phyloP scores from a whole-genome alignment of 495 filamentous ascomycete species.

The Tricharina praecox region DNA sequence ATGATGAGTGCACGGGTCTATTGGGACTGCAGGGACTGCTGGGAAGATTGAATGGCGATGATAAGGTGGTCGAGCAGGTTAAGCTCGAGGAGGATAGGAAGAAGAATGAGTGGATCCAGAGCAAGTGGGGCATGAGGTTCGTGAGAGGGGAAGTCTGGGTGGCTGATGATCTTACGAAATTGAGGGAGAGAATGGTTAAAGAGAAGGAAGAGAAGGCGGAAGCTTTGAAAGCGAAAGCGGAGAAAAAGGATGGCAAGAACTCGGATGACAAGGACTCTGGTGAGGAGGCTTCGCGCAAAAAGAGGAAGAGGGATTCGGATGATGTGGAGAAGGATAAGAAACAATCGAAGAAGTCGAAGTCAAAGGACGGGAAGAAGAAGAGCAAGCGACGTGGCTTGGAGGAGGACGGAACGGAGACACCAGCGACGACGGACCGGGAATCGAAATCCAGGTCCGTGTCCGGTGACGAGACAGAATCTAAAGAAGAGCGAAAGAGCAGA shows the following conservation, averaged over 20 bases:
- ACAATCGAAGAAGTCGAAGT: conserved; percentile 7
- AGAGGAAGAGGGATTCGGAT: conserved; percentile 6
- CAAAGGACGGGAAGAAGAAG: conserved; percentile 13
- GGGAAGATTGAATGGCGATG: conserved; percentile 71
- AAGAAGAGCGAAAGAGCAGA: conserved; percentile 14
- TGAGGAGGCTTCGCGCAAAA: conserved; percentile 4
- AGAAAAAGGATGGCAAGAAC: background rate
- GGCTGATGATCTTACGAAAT: conserved; percentile 9
- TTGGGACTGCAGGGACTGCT: conserved; percentile 69
- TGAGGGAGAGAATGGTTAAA: conserved; percentile 7
- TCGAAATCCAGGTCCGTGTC: conserved; percentile 5
- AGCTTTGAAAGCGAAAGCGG: no score
- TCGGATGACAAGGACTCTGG: background rate
- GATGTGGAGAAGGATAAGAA: conserved; percentile 3
- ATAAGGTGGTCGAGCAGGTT: conserved; percentile 36
- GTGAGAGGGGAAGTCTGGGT: conserved; percentile 41
- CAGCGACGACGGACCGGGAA: background rate
- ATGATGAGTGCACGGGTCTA: conserved; percentile 60
- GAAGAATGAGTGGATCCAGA: conserved; percentile 48
- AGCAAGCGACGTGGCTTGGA: conserved; percentile 6
- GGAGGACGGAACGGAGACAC: background rate
- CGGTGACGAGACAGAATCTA: conserved; percentile 3
- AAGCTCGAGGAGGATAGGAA: conserved; percentile 42
- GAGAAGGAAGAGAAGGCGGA: conserved; percentile 1
- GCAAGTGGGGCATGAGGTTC: conserved; percentile 55